A percentile compares a stretch with the other conserved stretches of the same genome.
Evolutionary conservation across 2,329 filamentous ascomycete species (phyloP).

Genomic region (Verticillium longisporum): DNA sequence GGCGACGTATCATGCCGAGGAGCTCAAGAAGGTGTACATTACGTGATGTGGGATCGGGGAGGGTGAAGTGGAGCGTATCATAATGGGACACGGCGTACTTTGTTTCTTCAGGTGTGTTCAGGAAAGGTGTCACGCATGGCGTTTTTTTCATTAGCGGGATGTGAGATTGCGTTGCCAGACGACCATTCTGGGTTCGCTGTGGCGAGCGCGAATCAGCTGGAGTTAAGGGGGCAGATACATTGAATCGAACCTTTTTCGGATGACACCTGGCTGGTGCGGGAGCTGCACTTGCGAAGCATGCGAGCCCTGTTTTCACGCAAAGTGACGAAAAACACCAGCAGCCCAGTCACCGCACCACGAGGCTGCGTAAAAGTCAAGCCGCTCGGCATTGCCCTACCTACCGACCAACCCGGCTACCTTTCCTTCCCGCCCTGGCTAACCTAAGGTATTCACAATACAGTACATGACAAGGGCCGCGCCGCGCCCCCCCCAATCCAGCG

Average conservation of each 20-base stretch:
- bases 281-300: too few species aligned
- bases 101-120: too few species aligned
- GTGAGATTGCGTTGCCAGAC: background rate
- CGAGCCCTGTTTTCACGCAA: too few species aligned
- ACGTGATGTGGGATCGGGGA: constrained; percentile 41
- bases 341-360: too few species aligned
- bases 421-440: background rate
- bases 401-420: background rate
- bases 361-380: background rate
- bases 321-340: too few species aligned
- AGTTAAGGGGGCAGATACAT: too few species aligned
- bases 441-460: constrained; percentile 12
- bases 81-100: too few species aligned
- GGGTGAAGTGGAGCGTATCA: background rate
- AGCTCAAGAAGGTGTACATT: constrained; percentile 85
- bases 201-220: background rate
- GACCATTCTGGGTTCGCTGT: background rate
- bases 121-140: too few species aligned
- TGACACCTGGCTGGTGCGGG: too few species aligned
- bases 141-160: background rate
- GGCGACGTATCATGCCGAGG: constrained; percentile 53
- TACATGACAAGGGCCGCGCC: constrained; percentile 6
- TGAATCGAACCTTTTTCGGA: too few species aligned
- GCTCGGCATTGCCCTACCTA: background rate
- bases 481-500: background rate